A percentile compares a stretch with the other conserved stretches of the same genome.
These are phyloP conservation scores for Globisporangium abappressorium DNA, from an alignment of 352 stramenopile genomes.

Conservation along the genomic window DNA sequence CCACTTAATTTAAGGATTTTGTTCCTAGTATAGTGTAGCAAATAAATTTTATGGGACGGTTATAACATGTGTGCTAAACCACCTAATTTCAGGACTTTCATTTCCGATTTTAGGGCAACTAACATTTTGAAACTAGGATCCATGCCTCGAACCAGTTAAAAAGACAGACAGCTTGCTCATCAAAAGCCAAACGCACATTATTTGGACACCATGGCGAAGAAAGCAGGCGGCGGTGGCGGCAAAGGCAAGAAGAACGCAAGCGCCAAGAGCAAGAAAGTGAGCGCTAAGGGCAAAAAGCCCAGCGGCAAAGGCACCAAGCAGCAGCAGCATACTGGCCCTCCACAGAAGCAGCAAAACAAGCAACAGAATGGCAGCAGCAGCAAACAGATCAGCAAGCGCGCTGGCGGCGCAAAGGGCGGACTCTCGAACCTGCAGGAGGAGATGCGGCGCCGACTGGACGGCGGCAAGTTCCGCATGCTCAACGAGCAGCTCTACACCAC, in stretches of 20 bases:
- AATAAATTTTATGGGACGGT: too few relatives aligned
- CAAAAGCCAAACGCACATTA: not conserved
- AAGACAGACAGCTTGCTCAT: not conserved
- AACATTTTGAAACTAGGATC: not conserved
- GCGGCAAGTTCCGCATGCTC: conserved; percentile 96
- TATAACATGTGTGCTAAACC: too few relatives aligned
- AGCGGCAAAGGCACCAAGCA: conserved; percentile 6
- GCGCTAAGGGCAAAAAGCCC: conserved; percentile 10
- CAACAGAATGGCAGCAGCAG: conserved; percentile 3
- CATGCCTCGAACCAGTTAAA: not conserved
- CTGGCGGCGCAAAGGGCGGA: conserved; percentile 24
- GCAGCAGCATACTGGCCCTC: conserved; percentile 1
- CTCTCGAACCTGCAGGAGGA: conserved; percentile 67
- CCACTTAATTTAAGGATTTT: too few relatives aligned
- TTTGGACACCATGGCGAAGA: conserved; percentile 9
- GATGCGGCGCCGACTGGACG: conserved; percentile 89
- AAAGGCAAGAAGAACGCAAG: conserved; percentile 17
- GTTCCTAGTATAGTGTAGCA: too few relatives aligned
- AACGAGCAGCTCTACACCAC: conserved; percentile 99
- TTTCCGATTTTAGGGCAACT: too few relatives aligned
- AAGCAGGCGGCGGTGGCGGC: conserved; percentile 3
- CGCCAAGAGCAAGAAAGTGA: conserved; percentile 14
- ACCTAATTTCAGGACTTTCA: too few relatives aligned
- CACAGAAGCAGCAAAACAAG: conserved; percentile 8
- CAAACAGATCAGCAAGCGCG: conserved; percentile 15